Evolutionary conservation across 2,329 filamentous ascomycete species (phyloP).

Genomic region (Stylonectria norvegica): DNA sequence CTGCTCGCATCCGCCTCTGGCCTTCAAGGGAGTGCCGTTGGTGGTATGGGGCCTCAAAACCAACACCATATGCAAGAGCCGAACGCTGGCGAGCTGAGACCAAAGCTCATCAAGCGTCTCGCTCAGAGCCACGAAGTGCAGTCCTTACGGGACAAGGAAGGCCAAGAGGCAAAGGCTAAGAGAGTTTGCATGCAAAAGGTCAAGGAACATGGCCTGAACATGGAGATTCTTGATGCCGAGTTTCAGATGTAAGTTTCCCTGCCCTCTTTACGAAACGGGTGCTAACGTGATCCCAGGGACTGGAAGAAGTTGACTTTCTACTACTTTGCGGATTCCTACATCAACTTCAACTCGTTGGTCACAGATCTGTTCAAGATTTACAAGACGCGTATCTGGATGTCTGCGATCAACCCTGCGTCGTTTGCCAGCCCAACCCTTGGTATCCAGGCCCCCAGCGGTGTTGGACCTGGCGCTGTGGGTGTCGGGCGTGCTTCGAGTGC

Average conservation of each 20-base stretch:
- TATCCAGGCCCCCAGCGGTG: conserved; percentile 64
- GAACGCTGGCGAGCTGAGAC: conserved; percentile 74
- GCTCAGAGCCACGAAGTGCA: conserved; percentile 90
- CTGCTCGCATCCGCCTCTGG: conserved; percentile 62
- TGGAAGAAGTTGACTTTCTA: conserved; percentile 99
- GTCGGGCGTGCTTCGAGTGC: conserved; percentile 45
- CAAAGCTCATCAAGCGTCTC: conserved; percentile 93
- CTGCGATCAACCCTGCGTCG: conserved; percentile 94
- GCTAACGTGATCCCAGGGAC: conserved; percentile 58
- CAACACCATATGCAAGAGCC: conserved; percentile 72
- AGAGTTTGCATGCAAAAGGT: conserved; percentile 96
- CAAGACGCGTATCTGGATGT: conserved; percentile 99
- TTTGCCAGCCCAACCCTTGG: conserved; percentile 78
- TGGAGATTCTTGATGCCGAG: conserved; percentile 98
- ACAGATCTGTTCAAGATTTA: conserved; percentile 99
- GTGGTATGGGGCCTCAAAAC: conserved; percentile 72
- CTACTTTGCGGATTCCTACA: conserved; percentile 96
- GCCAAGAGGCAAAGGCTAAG: conserved; percentile 96
- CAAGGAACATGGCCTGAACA: conserved; percentile 86
- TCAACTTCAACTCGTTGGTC: conserved; percentile 98
- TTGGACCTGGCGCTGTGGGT: conserved; percentile 64
- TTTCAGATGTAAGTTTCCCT: conserved; percentile 89
- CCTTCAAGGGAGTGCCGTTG: conserved; percentile 66
- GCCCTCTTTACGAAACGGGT: background rate
- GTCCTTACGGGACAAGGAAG: conserved; percentile 89